Base-by-base conservation (phyloP, 441 rosid species). In the Hura crepitans region DNA sequence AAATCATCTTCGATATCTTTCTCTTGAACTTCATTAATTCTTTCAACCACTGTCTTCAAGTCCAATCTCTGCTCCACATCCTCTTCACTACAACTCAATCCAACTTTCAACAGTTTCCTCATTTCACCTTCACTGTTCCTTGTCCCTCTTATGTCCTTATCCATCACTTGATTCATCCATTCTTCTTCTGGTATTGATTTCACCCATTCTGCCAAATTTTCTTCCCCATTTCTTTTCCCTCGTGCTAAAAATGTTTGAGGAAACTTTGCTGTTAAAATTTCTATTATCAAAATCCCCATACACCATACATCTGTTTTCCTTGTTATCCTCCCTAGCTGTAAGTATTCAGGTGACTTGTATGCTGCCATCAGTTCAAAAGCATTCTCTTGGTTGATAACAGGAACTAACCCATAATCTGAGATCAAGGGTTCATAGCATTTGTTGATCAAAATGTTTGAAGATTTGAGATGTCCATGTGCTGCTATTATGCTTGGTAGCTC, bases 391-490 rank as follows among this genome's bases (percentile, higher is more conserved):
- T 89, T 92, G 78, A 88, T 88, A 63, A 92, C 81, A 0, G 95
- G 91, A 35, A 83, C 68, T 47, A 92, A 78, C 7, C 91, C 89
- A 39, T 89, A 94, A 31, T 95, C 99, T 0, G 85, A 82, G 28
- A 95, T 70, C 6, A 83, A 69, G 2, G 99, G 96, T 71, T 88
- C 92, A 12, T 73, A 83, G 59, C 75, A 75, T 27, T 79, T 72
- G 33, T 80, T 68, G 1, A 95, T 74, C 53, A 95, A 89, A 33
- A 95, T 88, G 27, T 95, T 95, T 13, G 98, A 90, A 59, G 98
- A 92, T 76, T 95, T 95, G 5, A 92, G 84, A 78, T 95, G 98
- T n/a, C 99, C 99, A 55, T 95, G 96, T n/a, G 98, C 87, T 22
- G 83, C 81, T 0, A 85, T 71, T 2, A 89, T 78, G 63, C 73